phyloP scores from a whole-genome alignment of 2,329 filamentous ascomycete species.

The Reticulascus tulasneorum region DNA sequence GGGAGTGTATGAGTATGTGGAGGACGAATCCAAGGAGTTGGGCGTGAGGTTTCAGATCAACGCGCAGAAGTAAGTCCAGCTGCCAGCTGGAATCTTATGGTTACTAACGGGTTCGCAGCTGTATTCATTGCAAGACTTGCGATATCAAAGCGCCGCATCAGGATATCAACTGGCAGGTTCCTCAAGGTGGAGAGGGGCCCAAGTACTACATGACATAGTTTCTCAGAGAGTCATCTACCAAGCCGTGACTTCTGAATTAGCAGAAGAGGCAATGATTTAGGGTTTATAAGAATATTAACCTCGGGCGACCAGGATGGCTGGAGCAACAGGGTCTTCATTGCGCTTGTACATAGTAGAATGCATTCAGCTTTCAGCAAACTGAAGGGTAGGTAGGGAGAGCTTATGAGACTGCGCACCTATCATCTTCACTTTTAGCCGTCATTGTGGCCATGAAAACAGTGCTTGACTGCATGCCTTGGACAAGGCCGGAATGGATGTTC shows the following conservation, averaged over 20 bases:
- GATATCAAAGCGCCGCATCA: conserved; percentile 97
- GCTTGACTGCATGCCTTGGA: conserved; percentile 10
- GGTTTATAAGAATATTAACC: no score
- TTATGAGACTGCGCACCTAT: no score
- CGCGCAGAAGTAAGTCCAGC: conserved; percentile 77
- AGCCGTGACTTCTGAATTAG: no score
- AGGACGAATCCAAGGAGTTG: conserved; percentile 79
- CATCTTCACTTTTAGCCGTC: not conserved
- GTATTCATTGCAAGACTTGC: conserved; percentile 99
- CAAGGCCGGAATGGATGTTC: conserved; percentile 13
- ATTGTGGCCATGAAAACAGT: no score
- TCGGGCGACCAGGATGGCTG: no score
- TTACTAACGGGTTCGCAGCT: conserved; percentile 53
- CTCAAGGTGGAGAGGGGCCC: conserved; percentile 79
- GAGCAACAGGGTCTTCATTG: no score
- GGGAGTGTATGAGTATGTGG: conserved; percentile 96
- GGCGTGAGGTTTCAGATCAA: conserved; percentile 98
- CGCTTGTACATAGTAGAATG: no score
- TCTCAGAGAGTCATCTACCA: no score
- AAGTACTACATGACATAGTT: conserved; percentile 69
- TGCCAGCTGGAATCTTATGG: no score
- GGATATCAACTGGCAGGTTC: conserved; percentile 96
- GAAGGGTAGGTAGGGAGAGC: no score
- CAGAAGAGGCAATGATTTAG: no score
- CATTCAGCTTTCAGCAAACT: no score